These are phyloP conservation scores for Sarocladium kiliense DNA, from an alignment of 2,329 filamentous ascomycete species.

Conservation along the genomic window DNA sequence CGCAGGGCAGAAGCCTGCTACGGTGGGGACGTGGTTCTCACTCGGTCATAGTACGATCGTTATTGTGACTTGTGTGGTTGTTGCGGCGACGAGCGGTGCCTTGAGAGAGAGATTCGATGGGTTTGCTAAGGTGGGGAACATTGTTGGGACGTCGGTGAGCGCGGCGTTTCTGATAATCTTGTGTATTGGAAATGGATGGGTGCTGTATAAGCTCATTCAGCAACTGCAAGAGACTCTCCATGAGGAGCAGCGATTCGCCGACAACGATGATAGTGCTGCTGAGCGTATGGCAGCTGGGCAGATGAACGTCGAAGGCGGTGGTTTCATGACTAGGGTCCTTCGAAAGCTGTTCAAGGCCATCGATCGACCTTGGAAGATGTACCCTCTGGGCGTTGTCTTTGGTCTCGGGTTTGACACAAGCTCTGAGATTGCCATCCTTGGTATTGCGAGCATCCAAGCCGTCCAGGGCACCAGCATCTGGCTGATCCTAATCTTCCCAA, in stretches of 20 bases:
- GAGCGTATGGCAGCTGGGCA: slow-evolving; percentile 34
- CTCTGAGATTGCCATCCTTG: slow-evolving; percentile 86
- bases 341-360: slow-evolving; percentile 71
- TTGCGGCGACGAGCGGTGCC: slow-evolving; percentile 84
- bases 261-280: slow-evolving; percentile 20
- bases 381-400: slow-evolving; percentile 81
- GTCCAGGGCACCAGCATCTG: slow-evolving; percentile 84
- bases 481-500: slow-evolving; percentile 87
- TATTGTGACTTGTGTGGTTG: slow-evolving; percentile 81
- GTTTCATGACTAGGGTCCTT: slow-evolving; percentile 67
- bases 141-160: slow-evolving; percentile 84
- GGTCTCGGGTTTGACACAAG: slow-evolving; percentile 94
- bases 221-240: slow-evolving; percentile 59
- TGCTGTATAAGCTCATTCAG: slow-evolving; percentile 70
- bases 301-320: slow-evolving; percentile 70
- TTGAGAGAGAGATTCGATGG: slow-evolving; percentile 74
- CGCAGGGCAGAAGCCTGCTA: slow-evolving; percentile 77
- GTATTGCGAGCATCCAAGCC: slow-evolving; percentile 83
- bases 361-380: slow-evolving; percentile 89
- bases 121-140: slow-evolving; percentile 76
- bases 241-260: slow-evolving; percentile 19
- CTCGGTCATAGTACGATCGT: slow-evolving; percentile 93
- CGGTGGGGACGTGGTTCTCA: slow-evolving; percentile 91
- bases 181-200: slow-evolving; percentile 79
- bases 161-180: slow-evolving; percentile 78